Evolutionary conservation across 768 basidiomycete genomes (phyloP).

Genomic region (Pleurotus ostreatus): DNA sequence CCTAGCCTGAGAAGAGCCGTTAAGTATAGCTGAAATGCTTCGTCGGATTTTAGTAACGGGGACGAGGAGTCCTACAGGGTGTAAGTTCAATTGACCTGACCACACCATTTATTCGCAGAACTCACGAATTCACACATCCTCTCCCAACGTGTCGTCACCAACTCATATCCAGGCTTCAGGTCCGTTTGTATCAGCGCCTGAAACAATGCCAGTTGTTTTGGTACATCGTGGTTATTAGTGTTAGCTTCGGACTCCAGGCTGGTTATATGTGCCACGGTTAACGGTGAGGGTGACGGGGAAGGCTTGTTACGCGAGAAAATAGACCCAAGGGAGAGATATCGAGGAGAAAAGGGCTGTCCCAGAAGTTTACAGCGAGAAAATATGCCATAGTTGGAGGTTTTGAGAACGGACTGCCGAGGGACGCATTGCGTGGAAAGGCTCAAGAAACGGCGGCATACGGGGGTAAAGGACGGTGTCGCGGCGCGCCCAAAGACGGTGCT

Average conservation of each 20-base stretch:
- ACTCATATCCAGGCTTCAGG: conserved; percentile 63
- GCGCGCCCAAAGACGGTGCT: conserved; percentile 9
- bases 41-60: conserved; percentile 64
- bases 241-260: conserved; percentile 77
- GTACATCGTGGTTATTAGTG: conserved; percentile 61
- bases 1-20: conserved; percentile 58
- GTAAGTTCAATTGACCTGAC: conserved; percentile 9
- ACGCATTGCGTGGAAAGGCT: conserved; percentile 2
- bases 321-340: conserved; percentile 37
- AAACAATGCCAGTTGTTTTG: conserved; percentile 67
- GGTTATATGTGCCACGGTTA: conserved; percentile 66
- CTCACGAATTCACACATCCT: conserved; percentile 79
- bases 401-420: conserved; percentile 11
- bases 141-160: conserved; percentile 79
- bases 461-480: conserved; percentile 10
- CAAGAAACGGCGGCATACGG: conserved; percentile 8
- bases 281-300: conserved; percentile 49
- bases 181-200: conserved; percentile 63
- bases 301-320: conserved; percentile 46
- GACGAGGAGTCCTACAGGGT: conserved; percentile 56
- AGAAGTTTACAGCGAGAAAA: conserved; percentile 5
- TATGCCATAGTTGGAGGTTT: neutral
- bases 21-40: conserved; percentile 76
- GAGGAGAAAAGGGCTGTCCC: neutral
- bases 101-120: conserved; percentile 12